Conservation (phyloP, 148 eudicot genomes). For the Nepenthes gracilis region DNA sequence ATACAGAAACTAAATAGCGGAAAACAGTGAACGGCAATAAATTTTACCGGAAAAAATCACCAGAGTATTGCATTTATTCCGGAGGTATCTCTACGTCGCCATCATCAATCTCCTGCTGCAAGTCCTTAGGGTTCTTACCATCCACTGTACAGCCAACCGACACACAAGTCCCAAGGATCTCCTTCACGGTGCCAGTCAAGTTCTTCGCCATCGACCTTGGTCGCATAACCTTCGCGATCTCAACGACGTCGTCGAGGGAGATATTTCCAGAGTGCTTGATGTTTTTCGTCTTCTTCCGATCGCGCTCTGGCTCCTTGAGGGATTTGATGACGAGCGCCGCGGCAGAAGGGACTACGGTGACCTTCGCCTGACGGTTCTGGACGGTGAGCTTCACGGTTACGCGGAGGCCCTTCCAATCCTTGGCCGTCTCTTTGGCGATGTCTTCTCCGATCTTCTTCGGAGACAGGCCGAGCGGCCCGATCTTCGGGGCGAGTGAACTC, state of each 20-base stretch:
- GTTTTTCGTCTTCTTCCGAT: conserved; percentile 16
- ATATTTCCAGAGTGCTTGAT: conserved; percentile 19
- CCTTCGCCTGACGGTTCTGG: conserved; percentile 19
- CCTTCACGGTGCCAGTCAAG: conserved; percentile 16
- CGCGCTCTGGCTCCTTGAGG: conserved; percentile 15
- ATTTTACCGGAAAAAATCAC: too few relatives aligned
- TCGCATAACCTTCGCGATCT: conserved; percentile 16
- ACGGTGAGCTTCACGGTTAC: conserved; percentile 20
- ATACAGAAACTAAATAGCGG: too few relatives aligned
- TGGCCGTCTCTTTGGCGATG: conserved; percentile 22
- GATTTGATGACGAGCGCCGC: conserved; percentile 18
- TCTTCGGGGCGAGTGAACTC: conserved; percentile 15
- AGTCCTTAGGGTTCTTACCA: conserved; percentile 16
- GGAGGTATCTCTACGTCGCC: conserved; percentile 17
- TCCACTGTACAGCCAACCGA: conserved; percentile 20
- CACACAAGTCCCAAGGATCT: conserved; percentile 20
- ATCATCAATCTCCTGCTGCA: conserved; percentile 17
- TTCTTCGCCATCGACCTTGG: conserved; percentile 19
- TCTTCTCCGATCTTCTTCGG: conserved; percentile 25
- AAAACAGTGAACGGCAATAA: too few relatives aligned
- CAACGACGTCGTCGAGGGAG: conserved; percentile 15
- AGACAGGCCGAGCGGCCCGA: conserved; percentile 21
- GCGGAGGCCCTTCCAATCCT: conserved; percentile 22
- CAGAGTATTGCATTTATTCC: neutral
- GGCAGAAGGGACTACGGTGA: conserved; percentile 17